Evolutionary conservation across 768 basidiomycete species (phyloP).

Genomic region (Omphalotus guepiniiformis): DNA sequence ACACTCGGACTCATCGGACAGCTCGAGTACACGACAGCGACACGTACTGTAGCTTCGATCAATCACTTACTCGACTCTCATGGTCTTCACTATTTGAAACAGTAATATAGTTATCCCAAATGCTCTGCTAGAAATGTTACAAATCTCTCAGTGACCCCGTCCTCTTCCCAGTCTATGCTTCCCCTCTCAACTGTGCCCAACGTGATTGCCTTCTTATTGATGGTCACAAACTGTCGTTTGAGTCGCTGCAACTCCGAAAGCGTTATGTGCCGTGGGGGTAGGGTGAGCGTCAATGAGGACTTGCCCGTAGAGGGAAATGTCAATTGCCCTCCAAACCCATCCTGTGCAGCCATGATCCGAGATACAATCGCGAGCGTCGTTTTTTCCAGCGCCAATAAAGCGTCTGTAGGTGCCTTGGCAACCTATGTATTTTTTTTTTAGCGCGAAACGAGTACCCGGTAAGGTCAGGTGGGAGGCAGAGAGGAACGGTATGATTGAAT

Average conservation of each 20-base stretch:
- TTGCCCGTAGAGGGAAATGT: slow-evolving; percentile 40
- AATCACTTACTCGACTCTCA: no score
- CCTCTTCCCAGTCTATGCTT: slow-evolving; percentile 70
- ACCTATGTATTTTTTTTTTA: slow-evolving; percentile 58
- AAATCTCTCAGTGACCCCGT: slow-evolving; percentile 67
- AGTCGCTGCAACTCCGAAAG: slow-evolving; percentile 84
- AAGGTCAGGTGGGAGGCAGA: neutral
- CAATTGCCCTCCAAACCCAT: slow-evolving; percentile 45
- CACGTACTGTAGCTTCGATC: no score
- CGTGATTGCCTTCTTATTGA: slow-evolving; percentile 87
- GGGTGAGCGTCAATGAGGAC: slow-evolving; percentile 41
- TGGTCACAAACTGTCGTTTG: slow-evolving; percentile 87
- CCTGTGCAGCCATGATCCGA: slow-evolving; percentile 64
- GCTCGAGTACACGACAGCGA: no score
- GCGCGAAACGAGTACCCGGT: neutral
- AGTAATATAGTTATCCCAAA: slow-evolving; percentile 37
- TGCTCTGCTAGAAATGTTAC: slow-evolving; percentile 69
- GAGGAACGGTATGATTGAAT: neutral
- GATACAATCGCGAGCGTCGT: slow-evolving; percentile 68
- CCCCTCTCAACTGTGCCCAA: slow-evolving; percentile 79
- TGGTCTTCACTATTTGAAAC: no score
- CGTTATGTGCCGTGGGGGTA: slow-evolving; percentile 71
- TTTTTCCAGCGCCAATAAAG: slow-evolving; percentile 80
- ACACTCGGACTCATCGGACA: no score
- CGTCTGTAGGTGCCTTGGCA: slow-evolving; percentile 81